Base-by-base conservation (phyloP, 2,329 filamentous ascomycete genomes). In the Huntiella abstrusa region DNA sequence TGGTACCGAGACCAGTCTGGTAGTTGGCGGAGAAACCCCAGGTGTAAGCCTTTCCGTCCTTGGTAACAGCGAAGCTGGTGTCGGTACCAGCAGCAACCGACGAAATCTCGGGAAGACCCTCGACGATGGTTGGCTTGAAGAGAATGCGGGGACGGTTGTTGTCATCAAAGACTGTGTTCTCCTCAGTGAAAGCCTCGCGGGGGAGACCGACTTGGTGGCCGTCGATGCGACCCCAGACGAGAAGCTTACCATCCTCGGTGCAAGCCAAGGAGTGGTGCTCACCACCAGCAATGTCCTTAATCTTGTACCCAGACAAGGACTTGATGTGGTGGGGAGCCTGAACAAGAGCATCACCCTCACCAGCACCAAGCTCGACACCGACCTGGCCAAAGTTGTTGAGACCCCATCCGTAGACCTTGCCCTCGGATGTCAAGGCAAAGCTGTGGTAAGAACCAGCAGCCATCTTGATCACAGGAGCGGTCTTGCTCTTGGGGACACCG, bases 361-460 rank as follows among this genome's bases (percentile, higher is more conserved):
- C 71, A 13, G 68, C 61, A 50, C 62, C 59, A 15, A 65, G 59
- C 43, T 67, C 66, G 44, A 82, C 74, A 4, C 65, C 84, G 12
- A 82, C 83, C 64, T 93, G 80, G 52, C 80, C 82, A 60, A 83
- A 92, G 62, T 82, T 86, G 69, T 93, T 93, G 28, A 88, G 66
- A 17, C 86, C 85, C 84, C 85, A 93, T 0, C 77, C 73, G 62
- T 77, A 91, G 32, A 88, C 79, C 28, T 73, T 69, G 35, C 77
- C 82, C 11, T 73, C 70, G 48, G 73, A 70, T 60, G 80, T 75
- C 41, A 93, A 68, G 13, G 83, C 83, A 54, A 93, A 88, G 54
- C 77, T 82, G 65, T 93, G 83, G 62, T 87, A 88, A 11, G 79
- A 74, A 39, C 85, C 85, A 52, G 74, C 77, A 13, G 70, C 71